Conservation (phyloP, 73 alveolate species). For the Tetrahymena elliotti region DNA sequence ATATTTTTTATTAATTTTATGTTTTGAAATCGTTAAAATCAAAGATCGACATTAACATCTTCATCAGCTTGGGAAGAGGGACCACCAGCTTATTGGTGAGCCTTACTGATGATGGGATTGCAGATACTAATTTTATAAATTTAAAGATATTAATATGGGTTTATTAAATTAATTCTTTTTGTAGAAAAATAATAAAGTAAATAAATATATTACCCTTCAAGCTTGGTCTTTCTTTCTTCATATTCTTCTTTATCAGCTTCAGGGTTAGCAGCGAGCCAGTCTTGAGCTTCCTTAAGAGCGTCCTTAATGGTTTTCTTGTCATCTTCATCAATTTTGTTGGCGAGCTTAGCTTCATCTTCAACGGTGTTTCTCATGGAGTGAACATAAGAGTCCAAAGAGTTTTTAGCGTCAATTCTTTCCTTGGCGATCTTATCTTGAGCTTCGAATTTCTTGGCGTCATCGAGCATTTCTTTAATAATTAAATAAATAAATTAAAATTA, state of each 20-base stretch:
- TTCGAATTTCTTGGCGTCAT: constrained; percentile 47
- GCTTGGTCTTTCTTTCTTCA: constrained; percentile 31
- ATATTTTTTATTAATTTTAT: not conserved
- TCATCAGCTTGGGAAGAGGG: not conserved
- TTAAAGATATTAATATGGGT: not conserved
- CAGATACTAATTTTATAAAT: not conserved
- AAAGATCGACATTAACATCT: not conserved
- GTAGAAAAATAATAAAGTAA: not conserved
- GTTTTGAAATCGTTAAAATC: not conserved
- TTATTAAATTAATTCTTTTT: not conserved
- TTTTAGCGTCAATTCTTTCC: constrained; percentile 56
- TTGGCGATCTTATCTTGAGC: constrained; percentile 55
- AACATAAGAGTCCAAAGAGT: constrained; percentile 44
- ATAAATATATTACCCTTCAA: constrained; percentile 13
- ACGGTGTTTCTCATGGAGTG: constrained; percentile 45
- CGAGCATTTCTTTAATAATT: constrained; percentile 9
- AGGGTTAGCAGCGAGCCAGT: constrained; percentile 56
- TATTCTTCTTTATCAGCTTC: constrained; percentile 37
- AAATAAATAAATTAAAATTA: not conserved
- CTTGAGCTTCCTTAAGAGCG: constrained; percentile 54
- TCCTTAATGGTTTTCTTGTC: constrained; percentile 47
- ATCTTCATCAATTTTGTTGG: constrained; percentile 35
- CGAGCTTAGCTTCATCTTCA: constrained; percentile 44
- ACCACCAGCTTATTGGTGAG: not conserved
- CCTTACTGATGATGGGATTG: not conserved